Percentiles rank a stretch among this genome's conserved stretches.
Conservation (phyloP, 345 rosid genomes). For the Syzygium grande region DNA sequence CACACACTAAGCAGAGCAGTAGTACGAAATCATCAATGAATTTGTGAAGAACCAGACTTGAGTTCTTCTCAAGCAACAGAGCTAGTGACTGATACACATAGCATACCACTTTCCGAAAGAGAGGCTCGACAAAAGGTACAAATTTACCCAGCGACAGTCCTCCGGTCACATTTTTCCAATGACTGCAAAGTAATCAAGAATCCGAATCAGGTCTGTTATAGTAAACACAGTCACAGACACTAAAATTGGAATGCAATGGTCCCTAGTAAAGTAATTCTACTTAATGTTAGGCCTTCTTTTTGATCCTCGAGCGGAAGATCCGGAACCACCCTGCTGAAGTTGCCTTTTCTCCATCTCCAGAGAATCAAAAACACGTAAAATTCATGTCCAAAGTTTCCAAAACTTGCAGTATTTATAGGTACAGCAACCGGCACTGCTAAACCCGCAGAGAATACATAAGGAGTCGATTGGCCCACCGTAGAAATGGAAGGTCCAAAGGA, state of each 20-base stretch:
- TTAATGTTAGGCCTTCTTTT: background rate
- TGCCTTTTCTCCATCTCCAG: background rate
- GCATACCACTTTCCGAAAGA: slow-evolving; percentile 17
- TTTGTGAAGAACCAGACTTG: background rate
- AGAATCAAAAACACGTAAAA: background rate
- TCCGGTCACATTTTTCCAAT: slow-evolving; percentile 3
- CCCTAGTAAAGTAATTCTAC: background rate
- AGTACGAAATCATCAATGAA: background rate
- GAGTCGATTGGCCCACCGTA: background rate
- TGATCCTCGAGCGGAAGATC: background rate
- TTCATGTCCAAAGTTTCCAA: background rate
- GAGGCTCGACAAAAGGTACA: slow-evolving; percentile 18
- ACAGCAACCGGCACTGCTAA: background rate
- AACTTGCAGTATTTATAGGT: background rate
- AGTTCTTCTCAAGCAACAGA: background rate
- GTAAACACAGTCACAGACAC: background rate
- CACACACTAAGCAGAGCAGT: background rate
- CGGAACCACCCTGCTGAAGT: background rate
- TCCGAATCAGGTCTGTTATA: background rate
- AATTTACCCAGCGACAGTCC: slow-evolving; percentile 3
- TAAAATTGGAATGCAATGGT: background rate
- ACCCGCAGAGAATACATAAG: background rate
- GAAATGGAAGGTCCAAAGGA: background rate
- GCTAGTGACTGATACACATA: background rate
- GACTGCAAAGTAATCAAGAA: slow-evolving; percentile 6